These are phyloP conservation scores for Dioscorea cayenensis DNA, from an alignment of 116 monocot species.

Conservation along the genomic window DNA sequence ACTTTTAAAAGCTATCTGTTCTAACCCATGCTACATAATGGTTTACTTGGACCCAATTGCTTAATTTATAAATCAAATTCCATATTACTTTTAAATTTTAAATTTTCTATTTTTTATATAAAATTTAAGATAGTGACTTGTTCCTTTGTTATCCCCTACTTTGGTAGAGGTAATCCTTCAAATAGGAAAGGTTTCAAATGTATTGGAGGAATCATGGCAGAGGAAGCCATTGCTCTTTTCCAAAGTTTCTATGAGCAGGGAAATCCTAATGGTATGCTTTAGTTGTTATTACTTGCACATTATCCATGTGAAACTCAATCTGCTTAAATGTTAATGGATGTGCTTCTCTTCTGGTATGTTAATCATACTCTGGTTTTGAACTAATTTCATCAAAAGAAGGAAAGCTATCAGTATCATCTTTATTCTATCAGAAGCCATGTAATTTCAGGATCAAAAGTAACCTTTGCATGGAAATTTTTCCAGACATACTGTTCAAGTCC, in stretches of 20 bases:
- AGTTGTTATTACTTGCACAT: neutral
- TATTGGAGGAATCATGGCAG: slow-evolving; percentile 67
- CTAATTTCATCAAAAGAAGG: too few relatives aligned
- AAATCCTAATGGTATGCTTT: slow-evolving; percentile 76
- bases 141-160: neutral
- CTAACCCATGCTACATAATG: too few relatives aligned
- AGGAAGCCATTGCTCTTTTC: slow-evolving; percentile 64
- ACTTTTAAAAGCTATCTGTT: too few relatives aligned
- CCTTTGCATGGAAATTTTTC: too few relatives aligned
- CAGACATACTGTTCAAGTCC: too few relatives aligned
- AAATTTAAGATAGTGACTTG: neutral
- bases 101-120: neutral
- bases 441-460: too few relatives aligned
- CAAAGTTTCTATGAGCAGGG: slow-evolving; percentile 88
- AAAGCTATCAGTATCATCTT: too few relatives aligned
- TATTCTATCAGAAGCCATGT: too few relatives aligned
- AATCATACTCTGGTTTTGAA: too few relatives aligned
- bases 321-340: neutral
- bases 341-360: too few relatives aligned
- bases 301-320: neutral
- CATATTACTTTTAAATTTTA: neutral
- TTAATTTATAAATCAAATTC: too few relatives aligned
- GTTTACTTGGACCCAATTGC: too few relatives aligned
- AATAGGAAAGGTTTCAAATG: slow-evolving; percentile 52
- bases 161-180: slow-evolving; percentile 6